Conservation (phyloP, 768 basidiomycete species). For the Kwoniella sp. region DNA sequence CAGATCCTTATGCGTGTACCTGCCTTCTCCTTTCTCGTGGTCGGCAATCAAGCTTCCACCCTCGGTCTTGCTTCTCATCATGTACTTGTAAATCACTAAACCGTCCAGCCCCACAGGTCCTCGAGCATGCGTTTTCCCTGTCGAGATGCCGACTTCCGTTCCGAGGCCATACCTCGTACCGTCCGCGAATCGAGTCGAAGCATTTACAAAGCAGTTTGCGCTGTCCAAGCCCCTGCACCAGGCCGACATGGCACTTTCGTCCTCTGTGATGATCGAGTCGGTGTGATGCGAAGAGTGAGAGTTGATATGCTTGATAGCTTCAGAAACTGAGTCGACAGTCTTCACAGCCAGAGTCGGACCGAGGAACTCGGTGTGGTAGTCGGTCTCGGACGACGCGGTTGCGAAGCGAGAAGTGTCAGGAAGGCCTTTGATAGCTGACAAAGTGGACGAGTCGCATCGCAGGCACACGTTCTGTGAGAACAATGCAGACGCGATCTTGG, state of each 20-base stretch:
- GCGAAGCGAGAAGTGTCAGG: slow-evolving; percentile 57
- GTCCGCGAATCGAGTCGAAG: slow-evolving; percentile 93
- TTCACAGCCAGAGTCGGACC: slow-evolving; percentile 80
- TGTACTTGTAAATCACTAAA: slow-evolving; percentile 93
- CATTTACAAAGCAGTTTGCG: slow-evolving; percentile 90
- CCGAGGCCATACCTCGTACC: slow-evolving; percentile 97
- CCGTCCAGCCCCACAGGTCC: slow-evolving; percentile 95
- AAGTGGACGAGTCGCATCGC: slow-evolving; percentile 72
- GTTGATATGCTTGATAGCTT: slow-evolving; percentile 88
- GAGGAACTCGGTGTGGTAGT: slow-evolving; percentile 87
- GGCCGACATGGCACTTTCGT: slow-evolving; percentile 62
- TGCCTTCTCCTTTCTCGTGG: slow-evolving; percentile 71
- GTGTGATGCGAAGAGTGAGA: slow-evolving; percentile 92
- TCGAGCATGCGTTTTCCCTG: slow-evolving; percentile 91
- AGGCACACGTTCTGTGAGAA: slow-evolving; percentile 68
- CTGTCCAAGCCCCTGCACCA: slow-evolving; percentile 90
- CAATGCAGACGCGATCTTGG: slow-evolving; percentile 75
- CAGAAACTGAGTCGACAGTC: slow-evolving; percentile 68
- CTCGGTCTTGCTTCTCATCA: slow-evolving; percentile 73
- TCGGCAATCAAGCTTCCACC: slow-evolving; percentile 84
- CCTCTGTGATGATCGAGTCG: slow-evolving; percentile 87
- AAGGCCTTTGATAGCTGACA: slow-evolving; percentile 62
- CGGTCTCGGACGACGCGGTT: slow-evolving; percentile 62
- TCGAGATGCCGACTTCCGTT: slow-evolving; percentile 96
- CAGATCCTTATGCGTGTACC: slow-evolving; percentile 60